These are phyloP conservation scores for Boletales sp. DNA, from an alignment of 768 basidiomycete species.

Conservation along the genomic window DNA sequence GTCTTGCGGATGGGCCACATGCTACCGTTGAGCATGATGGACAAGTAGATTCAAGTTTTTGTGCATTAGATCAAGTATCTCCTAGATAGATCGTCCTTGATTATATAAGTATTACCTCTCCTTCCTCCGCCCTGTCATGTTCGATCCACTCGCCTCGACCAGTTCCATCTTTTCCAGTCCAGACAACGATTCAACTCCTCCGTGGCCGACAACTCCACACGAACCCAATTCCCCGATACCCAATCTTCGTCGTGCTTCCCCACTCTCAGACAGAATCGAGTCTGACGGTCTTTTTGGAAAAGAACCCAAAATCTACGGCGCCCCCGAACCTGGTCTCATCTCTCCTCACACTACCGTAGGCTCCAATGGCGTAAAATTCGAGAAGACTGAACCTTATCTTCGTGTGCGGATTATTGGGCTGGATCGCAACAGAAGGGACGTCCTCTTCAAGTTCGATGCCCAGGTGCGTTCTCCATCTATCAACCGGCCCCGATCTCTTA, in stretches of 20 bases:
- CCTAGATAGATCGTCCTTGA: too few relatives aligned
- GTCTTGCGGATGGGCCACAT: slow-evolving; percentile 97
- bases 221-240: slow-evolving; percentile 67
- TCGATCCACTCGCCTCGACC: slow-evolving; percentile 67
- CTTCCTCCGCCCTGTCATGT: slow-evolving; percentile 39
- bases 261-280: slow-evolving; percentile 49
- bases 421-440: slow-evolving; percentile 93
- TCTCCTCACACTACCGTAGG: slow-evolving; percentile 65
- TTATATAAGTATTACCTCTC: too few relatives aligned
- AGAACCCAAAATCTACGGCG: slow-evolving; percentile 84
- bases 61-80: background rate
- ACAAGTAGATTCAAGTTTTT: background rate
- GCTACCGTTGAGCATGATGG: slow-evolving; percentile 47
- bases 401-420: slow-evolving; percentile 86
- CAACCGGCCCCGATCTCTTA: background rate
- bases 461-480: slow-evolving; percentile 51
- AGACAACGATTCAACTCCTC: slow-evolving; percentile 43
- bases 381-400: slow-evolving; percentile 80
- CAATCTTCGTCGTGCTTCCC: slow-evolving; percentile 60
- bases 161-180: slow-evolving; percentile 52
- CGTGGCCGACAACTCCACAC: slow-evolving; percentile 84
- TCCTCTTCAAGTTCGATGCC: slow-evolving; percentile 91
- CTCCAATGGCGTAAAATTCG: slow-evolving; percentile 67
- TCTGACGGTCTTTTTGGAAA: slow-evolving; percentile 64
- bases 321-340: slow-evolving; percentile 78